phyloP scores from a whole-genome alignment of 164 flowering plant species.

The Warburgia ugandensis region DNA sequence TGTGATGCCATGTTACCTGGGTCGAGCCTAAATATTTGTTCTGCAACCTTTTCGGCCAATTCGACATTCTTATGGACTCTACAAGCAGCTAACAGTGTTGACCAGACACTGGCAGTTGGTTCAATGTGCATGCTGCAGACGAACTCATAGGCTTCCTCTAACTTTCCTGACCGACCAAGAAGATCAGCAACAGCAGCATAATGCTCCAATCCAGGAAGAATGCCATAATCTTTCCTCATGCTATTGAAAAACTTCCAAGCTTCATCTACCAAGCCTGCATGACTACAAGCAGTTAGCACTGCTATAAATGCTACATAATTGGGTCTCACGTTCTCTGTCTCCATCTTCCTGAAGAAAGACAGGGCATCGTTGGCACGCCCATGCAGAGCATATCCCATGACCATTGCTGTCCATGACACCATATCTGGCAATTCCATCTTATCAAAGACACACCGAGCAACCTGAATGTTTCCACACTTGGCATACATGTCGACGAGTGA shows the following conservation, averaged over 20 bases:
- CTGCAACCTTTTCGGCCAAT: constrained; percentile 59
- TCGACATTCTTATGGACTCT: constrained; percentile 64
- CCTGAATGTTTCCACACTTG: constrained; percentile 65
- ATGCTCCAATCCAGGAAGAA: constrained; percentile 74
- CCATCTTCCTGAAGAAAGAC: constrained; percentile 56
- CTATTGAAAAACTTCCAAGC: constrained; percentile 51
- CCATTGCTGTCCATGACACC: constrained; percentile 92
- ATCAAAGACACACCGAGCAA: constrained; percentile 59
- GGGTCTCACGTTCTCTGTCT: constrained; percentile 47
- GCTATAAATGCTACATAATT: constrained; percentile 63
- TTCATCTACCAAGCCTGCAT: constrained; percentile 70
- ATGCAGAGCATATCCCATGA: constrained; percentile 84
- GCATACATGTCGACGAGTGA: constrained; percentile 90
- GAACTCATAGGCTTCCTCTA: constrained; percentile 64
- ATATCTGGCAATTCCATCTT: constrained; percentile 52
- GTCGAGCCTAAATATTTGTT: constrained; percentile 43
- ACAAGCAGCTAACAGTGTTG: constrained; percentile 60
- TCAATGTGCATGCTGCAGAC: constrained; percentile 38
- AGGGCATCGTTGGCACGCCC: constrained; percentile 66
- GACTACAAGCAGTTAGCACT: constrained; percentile 85
- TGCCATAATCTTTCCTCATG: constrained; percentile 47
- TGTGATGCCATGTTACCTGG: constrained; percentile 64
- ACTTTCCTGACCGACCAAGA: constrained; percentile 84
- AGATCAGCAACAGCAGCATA: constrained; percentile 84
- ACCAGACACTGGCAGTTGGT: constrained; percentile 67